A percentile compares a stretch with the other conserved stretches of the same genome.
Evolutionary conservation across 202 grass and related monocot species (phyloP).

Genomic region (Carex sylvatica): DNA sequence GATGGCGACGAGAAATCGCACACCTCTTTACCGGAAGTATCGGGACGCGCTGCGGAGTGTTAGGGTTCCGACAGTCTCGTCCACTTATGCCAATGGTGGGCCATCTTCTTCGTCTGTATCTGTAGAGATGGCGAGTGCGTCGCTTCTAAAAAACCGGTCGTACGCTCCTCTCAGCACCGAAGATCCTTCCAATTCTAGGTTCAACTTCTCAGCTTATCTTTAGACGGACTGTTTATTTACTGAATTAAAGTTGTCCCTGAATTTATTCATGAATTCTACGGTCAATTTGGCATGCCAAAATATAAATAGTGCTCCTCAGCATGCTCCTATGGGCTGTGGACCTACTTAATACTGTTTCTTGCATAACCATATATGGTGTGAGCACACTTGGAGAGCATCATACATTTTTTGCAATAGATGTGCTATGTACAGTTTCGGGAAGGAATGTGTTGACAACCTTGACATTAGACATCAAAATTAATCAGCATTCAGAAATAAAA

Average conservation of each 20-base stretch:
- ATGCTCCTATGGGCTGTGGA: neutral
- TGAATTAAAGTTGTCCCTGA: neutral
- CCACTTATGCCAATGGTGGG: slow-evolving; percentile 1
- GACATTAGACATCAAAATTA: neutral
- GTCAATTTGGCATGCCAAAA: neutral
- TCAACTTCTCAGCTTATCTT: neutral
- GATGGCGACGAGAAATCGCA: slow-evolving; percentile 52
- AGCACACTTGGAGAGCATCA: neutral
- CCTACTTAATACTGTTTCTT: neutral
- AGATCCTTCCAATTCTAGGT: slow-evolving; percentile 50
- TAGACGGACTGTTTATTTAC: neutral
- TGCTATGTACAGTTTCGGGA: neutral
- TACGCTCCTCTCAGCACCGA: slow-evolving; percentile 43
- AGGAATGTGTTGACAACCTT: neutral
- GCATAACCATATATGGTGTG: neutral
- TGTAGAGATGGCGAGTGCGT: slow-evolving; percentile 39
- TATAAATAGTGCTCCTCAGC: neutral
- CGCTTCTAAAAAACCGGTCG: slow-evolving; percentile 40
- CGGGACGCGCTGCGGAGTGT: slow-evolving; percentile 44
- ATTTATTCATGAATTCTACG: neutral
- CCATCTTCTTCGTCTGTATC: slow-evolving; percentile 19
- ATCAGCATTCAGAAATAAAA: neutral
- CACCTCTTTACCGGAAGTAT: slow-evolving; percentile 42
- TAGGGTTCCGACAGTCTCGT: slow-evolving; percentile 25
- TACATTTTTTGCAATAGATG: neutral